Evolutionary conservation across 345 rosid genomes (phyloP), one percentile per base, ranked within the genome.

Genomic region (Fremontodendron californicum): DNA sequence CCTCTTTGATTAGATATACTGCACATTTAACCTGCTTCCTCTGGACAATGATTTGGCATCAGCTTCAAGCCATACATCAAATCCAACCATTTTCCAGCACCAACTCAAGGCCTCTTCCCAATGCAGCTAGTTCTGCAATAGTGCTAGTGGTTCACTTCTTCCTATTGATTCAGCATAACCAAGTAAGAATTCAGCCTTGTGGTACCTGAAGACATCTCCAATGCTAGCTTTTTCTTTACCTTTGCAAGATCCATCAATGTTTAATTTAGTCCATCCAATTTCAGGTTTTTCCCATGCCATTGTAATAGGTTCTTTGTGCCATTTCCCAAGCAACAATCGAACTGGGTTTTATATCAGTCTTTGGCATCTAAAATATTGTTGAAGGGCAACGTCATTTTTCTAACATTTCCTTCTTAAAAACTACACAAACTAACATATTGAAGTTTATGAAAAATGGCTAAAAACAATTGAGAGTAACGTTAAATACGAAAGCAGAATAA

Each of bases 131-230:
- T 81, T 92, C 97, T 0, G 98, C 97, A 1, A 86, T 62, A 16
- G 92, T 87, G 88, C 97, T 92, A 6, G 85, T 92, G 60, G 86
- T 84, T 73, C n/a, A n/a, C 78, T 81, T n/a, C n/a, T n/a, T n/a
- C 94, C 93, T 27, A 94, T 93, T 61, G 95, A 85, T 82, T 93
- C 97, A 0, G 97, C 88, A 16, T 91, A 94, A 19, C 95, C 97
- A 0, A 94, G 89, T 73, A 91, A 49, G 83, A 93, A 93, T 78
- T 93, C 94, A 0, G 89, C 98, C 63, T 86, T 87, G 79, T 91
- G 93, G 86, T 93, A 86, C 81, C 97, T 85, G 66, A 94, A 88
- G 6, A 94, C 85, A 5, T 97, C 98, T 10, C 97, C 97, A 29
- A 92, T 90, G 89, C 97, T 94, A 58, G 87, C 88, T 73, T 85